Evolutionary conservation across 2,329 filamentous ascomycete species (phyloP), one percentile per base, ranked within the genome.

Genomic region (Cladosporium sp.): DNA sequence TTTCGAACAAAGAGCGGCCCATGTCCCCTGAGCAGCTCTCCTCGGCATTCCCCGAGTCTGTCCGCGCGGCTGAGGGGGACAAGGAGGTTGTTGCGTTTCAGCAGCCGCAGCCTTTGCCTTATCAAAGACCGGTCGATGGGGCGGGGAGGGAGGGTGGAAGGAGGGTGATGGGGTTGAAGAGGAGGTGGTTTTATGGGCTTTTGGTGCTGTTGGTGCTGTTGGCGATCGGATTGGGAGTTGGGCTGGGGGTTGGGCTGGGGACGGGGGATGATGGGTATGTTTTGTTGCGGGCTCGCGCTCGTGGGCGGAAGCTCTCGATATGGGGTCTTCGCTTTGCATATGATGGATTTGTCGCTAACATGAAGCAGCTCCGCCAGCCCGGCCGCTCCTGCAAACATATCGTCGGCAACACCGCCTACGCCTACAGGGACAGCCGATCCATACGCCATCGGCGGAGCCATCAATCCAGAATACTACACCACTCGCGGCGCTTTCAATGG

Each of bases 401-500:
- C 36, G 26, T 32, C 61, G 34, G 15, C 64, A 24, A 59, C 66
- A 26, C 59, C 66, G 2, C 14, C 41, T 14, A 57, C 36, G 4
- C 47, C 69, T 0, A 63, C 67, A 8, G 66, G 52, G 0, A 65
- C 68, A 15, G 58, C 67, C 10, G 60, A 72, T 11, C 60, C 60
- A 18, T 75, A 75, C 61, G 59, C 69, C 34, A 78, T 82, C 28
- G 80, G 80, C 18, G 80, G 80, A 15, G 71, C 77, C 3, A 74
- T 82, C 6, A 73, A 78, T 57, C 71, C 77, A 0, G 66, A 74
- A 0, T 81, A 80, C 65, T 74, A 79, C 54, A 79, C 79, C 8
- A 77, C 69, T 11, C 72, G 75, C 34, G 81, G 81, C 24, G 80
- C 80, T 6, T 82, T 81, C 73, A 82, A 83, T 65, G 81, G 81